Evolutionary conservation across 257 asterid species (phyloP).

Genomic region (Penstemon eatonii): DNA sequence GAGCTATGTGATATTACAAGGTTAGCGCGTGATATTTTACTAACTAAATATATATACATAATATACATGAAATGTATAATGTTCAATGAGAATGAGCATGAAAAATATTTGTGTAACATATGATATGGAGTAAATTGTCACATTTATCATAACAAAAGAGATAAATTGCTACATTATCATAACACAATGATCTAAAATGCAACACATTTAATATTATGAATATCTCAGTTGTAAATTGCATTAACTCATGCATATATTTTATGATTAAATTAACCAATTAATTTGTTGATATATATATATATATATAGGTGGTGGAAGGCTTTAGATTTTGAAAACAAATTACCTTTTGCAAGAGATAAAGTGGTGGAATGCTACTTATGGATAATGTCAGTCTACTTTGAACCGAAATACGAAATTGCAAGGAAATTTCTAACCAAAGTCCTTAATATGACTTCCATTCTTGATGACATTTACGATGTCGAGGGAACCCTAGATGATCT

Average conservation of each 20-base stretch:
- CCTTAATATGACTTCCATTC: constrained; percentile 6
- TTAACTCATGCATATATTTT: neutral
- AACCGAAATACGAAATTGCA: constrained; percentile 26
- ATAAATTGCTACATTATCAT: too few relatives aligned
- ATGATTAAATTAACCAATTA: neutral
- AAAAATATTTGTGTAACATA: too few relatives aligned
- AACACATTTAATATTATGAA: neutral
- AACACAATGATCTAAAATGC: too few relatives aligned
- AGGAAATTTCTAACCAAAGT: constrained; percentile 29
- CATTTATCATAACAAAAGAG: too few relatives aligned
- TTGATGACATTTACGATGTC: constrained; percentile 29
- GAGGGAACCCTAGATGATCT: constrained; percentile 22
- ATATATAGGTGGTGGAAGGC: constrained; percentile 42
- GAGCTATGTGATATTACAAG: constrained; percentile 6
- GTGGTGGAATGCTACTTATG: constrained; percentile 37
- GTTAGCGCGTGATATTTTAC: neutral
- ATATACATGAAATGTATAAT: too few relatives aligned
- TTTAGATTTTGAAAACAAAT: constrained; percentile 22
- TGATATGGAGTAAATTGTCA: too few relatives aligned
- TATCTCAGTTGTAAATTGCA: neutral
- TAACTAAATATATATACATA: too few relatives aligned
- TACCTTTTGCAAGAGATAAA: constrained; percentile 38
- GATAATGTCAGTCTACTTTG: constrained; percentile 30
- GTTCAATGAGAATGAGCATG: too few relatives aligned
- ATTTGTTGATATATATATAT: too few relatives aligned